Evolutionary conservation across 371 early-diverging fungal species (phyloP), one percentile per base, ranked within the genome.

Genomic region (Mortierella sp.): DNA sequence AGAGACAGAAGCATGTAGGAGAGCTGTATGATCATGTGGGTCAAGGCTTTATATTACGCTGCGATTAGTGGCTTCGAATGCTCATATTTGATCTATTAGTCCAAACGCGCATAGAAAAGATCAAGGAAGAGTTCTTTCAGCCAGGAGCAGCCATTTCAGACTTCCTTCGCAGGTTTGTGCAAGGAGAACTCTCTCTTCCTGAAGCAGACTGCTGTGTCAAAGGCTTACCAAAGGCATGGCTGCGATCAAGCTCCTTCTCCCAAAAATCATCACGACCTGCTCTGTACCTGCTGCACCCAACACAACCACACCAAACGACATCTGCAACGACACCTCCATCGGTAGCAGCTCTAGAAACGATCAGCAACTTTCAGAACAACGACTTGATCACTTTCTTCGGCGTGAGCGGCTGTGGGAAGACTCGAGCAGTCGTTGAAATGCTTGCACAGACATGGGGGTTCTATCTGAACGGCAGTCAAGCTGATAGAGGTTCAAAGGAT

Each of bases 391-490:
- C 65, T 4, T 73, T 75, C 66, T 74, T 74, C 28, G 75, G 70
- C 48, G 70, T 69, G 25, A 66, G 66, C 44, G 70, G 75, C 62
- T 74, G 75, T 53, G 70, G 75, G 12, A 69, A 74, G 55, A 69
- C 70, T 15, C 57, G 75, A 0, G 66, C 75, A 26, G 75, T 69
- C 45, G 66, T 75, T 9, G 75, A 75, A 60, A 75, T 75, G 69
- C 75, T 70, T 21, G 58, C 70, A 0, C 57, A 75, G 58, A 70
- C 30, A n/a, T 75, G 75, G 70, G 66, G 70, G 56, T 66, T 75
- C 66, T 75, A 69, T n/a, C 70, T n/a, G n/a, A n/a, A n/a, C n/a
- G n/a, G n/a, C n/a, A n/a, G n/a, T n/a, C n/a, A n/a, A n/a, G n/a
- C n/a, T n/a, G n/a, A n/a, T n/a, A n/a, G n/a, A n/a, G n/a, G n/a